These are phyloP conservation scores for Botryosphaeria dothidea DNA, from an alignment of 2,329 filamentous ascomycete species.

Conservation along the genomic window DNA sequence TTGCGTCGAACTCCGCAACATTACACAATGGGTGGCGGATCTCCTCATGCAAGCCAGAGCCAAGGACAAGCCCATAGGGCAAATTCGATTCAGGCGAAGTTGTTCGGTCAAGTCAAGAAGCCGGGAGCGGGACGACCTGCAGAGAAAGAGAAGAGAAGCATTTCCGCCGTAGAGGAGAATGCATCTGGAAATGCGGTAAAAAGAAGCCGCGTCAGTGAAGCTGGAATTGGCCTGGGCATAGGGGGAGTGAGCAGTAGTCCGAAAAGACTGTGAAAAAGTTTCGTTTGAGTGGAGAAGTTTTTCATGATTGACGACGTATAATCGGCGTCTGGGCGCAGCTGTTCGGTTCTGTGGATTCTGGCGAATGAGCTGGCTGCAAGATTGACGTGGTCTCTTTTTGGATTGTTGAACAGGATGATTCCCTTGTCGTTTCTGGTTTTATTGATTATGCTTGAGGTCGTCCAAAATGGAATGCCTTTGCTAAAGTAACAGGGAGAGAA, in stretches of 20 bases:
- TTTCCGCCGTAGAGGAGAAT: constrained; percentile 21
- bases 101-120: constrained; percentile 65
- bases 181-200: constrained; percentile 43
- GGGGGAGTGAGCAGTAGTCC: constrained; percentile 35
- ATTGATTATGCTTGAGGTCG: no score
- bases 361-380: background rate
- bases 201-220: constrained; percentile 49
- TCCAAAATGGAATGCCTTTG: background rate
- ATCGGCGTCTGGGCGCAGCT: constrained; percentile 4
- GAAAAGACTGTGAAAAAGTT: background rate
- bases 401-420: background rate
- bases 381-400: background rate
- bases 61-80: constrained; percentile 32
- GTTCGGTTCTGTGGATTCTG: background rate
- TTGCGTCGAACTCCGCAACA: constrained; percentile 59
- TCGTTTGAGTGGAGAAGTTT: background rate
- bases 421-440: background rate
- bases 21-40: constrained; percentile 36
- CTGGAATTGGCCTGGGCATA: constrained; percentile 58
- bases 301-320: constrained; percentile 1
- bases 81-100: constrained; percentile 57
- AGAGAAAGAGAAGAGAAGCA: constrained; percentile 35
- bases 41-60: constrained; percentile 38
- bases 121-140: constrained; percentile 37
- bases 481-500: no score